A percentile compares a stretch with the other conserved stretches of the same genome.
Evolutionary conservation across 2,329 filamentous ascomycete species (phyloP).

Genomic region (Colletotrichum sp.): DNA sequence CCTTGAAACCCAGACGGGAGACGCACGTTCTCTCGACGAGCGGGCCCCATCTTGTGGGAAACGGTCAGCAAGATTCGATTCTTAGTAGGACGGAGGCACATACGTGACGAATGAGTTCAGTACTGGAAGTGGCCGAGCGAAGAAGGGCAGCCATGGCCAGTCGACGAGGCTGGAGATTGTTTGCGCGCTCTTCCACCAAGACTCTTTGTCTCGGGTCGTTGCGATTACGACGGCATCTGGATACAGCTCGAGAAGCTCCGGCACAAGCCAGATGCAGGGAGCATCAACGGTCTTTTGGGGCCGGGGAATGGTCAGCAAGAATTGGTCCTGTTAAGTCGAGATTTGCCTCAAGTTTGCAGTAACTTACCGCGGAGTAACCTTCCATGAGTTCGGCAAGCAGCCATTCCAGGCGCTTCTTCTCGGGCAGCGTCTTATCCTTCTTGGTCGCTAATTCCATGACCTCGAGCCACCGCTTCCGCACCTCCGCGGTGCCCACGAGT

Average conservation of each 20-base stretch:
- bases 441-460: background rate
- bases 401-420: background rate
- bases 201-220: conserved; percentile 22
- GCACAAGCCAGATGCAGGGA: background rate
- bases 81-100: background rate
- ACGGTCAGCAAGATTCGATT: background rate
- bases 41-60: background rate
- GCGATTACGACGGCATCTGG: conserved; percentile 26
- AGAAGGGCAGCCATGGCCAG: conserved; percentile 22
- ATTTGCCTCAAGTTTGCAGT: background rate
- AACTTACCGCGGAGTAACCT: background rate
- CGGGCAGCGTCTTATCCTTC: background rate
- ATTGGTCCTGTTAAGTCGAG: background rate
- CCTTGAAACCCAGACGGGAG: background rate
- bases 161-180: background rate
- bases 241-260: conserved; percentile 21
- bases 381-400: background rate
- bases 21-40: background rate
- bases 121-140: conserved; percentile 19
- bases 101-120: background rate
- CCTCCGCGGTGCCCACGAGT: conserved; percentile 17
- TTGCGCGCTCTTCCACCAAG: conserved; percentile 26
- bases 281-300: background rate
- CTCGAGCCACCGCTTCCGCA: conserved; percentile 21
- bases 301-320: background rate